A percentile compares a stretch with the other conserved stretches of the same genome.
Evolutionary conservation across 2,329 filamentous ascomycete genomes (phyloP).

Genomic region (Sphaerulina populicola): DNA sequence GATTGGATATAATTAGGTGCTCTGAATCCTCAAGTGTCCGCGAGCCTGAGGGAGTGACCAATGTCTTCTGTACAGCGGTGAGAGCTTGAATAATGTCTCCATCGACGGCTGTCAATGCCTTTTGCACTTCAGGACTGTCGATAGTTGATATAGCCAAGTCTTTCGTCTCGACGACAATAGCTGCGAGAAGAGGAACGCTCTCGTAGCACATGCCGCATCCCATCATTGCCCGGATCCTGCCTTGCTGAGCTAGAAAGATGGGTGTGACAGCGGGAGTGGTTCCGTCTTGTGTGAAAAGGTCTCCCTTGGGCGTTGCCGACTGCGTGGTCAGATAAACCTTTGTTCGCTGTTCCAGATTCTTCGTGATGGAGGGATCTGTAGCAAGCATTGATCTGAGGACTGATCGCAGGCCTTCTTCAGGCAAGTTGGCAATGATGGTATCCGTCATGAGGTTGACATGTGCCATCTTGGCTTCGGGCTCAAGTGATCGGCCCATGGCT

Average conservation of each 20-base stretch:
- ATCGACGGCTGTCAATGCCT: slow-evolving; percentile 8
- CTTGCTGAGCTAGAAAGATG: slow-evolving; percentile 5
- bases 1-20: neutral
- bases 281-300: neutral
- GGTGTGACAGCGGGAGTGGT: neutral
- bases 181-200: slow-evolving; percentile 12
- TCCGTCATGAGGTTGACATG: slow-evolving; percentile 21
- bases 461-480: slow-evolving; percentile 13
- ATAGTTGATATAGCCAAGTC: neutral
- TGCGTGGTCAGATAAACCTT: slow-evolving; percentile 10
- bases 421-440: slow-evolving; percentile 15
- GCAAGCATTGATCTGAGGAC: slow-evolving; percentile 17
- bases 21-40: slow-evolving; percentile 1
- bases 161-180: slow-evolving; percentile 1
- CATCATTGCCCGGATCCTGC: slow-evolving; percentile 13
- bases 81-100: slow-evolving; percentile 17
- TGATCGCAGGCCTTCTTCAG: slow-evolving; percentile 12
- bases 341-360: slow-evolving; percentile 11
- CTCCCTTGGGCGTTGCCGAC: neutral
- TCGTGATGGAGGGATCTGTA: slow-evolving; percentile 14
- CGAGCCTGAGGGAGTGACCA: slow-evolving; percentile 8
- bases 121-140: neutral
- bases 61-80: slow-evolving; percentile 15
- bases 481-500: neutral
- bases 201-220: slow-evolving; percentile 17